Percentiles rank a stretch among this genome's conserved stretches.
phyloP scores from a whole-genome alignment of 768 basidiomycete species.

The Phylloporus scabripes region DNA sequence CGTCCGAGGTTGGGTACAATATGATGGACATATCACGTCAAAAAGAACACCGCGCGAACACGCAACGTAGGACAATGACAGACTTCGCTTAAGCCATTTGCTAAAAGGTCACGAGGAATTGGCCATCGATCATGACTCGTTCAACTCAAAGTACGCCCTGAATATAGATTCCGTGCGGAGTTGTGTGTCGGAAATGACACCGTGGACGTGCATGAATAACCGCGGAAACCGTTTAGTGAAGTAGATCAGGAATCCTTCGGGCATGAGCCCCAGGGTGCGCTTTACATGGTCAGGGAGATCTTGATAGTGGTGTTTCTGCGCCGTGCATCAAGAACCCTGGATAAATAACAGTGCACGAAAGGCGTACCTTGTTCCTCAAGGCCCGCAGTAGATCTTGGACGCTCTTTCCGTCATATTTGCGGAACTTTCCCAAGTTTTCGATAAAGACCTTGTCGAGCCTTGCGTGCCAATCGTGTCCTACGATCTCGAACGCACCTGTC shows the following conservation, averaged over 20 bases:
- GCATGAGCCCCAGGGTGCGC: constrained; percentile 83
- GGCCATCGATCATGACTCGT: constrained; percentile 34
- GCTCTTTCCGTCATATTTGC: constrained; percentile 90
- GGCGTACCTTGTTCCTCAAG: constrained; percentile 84
- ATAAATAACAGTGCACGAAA: background rate
- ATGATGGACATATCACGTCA: constrained; percentile 6
- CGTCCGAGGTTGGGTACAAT: constrained; percentile 4
- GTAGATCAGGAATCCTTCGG: constrained; percentile 86
- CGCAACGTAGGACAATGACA: background rate
- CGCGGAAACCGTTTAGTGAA: constrained; percentile 91
- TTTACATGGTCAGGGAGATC: constrained; percentile 92
- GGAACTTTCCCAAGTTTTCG: constrained; percentile 93
- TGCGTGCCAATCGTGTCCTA: constrained; percentile 88
- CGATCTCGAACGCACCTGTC: constrained; percentile 57
- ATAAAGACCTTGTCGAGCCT: constrained; percentile 85
- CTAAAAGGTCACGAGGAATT: background rate
- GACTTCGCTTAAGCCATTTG: background rate
- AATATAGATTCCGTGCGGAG: constrained; percentile 87
- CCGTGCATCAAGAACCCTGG: constrained; percentile 7
- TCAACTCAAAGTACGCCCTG: constrained; percentile 77
- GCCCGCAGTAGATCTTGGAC: constrained; percentile 92
- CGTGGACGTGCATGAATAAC: constrained; percentile 88
- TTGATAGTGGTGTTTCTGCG: constrained; percentile 95
- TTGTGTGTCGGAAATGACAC: constrained; percentile 68
- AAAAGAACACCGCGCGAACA: background rate